A percentile compares a stretch with the other conserved stretches of the same genome.
Conservation (phyloP, 1,284 basidiomycete genomes). For the Cutaneotrichosporon dermatis region DNA sequence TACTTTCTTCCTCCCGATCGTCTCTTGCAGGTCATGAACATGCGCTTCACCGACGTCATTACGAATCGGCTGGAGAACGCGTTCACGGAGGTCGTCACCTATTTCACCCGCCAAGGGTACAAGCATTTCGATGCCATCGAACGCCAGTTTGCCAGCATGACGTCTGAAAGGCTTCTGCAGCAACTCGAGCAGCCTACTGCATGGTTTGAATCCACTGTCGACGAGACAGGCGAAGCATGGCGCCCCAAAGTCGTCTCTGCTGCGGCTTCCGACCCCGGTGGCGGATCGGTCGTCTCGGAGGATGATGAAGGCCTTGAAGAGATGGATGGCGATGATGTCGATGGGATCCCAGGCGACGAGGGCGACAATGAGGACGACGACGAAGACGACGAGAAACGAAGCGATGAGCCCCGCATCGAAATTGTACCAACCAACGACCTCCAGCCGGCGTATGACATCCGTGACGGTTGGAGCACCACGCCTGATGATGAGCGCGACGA, state of each 20-base stretch:
- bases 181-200: background rate
- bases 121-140: background rate
- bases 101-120: background rate
- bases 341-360: background rate
- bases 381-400: background rate
- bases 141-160: background rate
- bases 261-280: no score
- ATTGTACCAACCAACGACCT: conserved; percentile 3
- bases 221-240: no score
- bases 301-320: no score
- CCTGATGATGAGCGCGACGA: conserved; percentile 4
- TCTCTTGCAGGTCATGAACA: conserved; percentile 10
- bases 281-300: no score
- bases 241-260: no score
- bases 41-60: conserved; percentile 1
- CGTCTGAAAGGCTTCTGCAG: background rate
- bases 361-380: background rate
- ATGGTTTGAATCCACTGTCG: background rate
- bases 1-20: conserved; percentile 11
- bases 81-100: conserved; percentile 10
- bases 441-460: conserved; percentile 2
- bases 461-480: conserved; percentile 13
- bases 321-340: background rate
- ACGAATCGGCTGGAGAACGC: conserved; percentile 1
- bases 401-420: conserved; percentile 15